Evolutionary conservation across 2,329 filamentous ascomycete species (phyloP), one percentile per base, ranked within the genome.

Genomic region (Fusarium sp.): DNA sequence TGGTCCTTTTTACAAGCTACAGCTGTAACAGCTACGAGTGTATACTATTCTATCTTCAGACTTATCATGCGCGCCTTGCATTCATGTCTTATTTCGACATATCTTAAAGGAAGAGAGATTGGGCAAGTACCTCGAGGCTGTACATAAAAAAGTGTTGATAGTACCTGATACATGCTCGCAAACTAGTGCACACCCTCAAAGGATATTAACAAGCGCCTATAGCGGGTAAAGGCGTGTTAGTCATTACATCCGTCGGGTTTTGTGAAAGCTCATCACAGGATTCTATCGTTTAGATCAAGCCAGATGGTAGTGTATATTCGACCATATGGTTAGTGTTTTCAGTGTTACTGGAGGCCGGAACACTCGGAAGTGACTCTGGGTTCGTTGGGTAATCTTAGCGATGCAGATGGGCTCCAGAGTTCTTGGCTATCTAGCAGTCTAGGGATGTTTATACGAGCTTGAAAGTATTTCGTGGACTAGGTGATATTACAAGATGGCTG

Each of bases 141-240:
- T 36, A n/a, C 17, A 17, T 10, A 36, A 36, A 19, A 17, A 36
- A 36, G n/a, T 36, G 34, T 10, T 36, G 34, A 36, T 36, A 26
- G 50, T 28, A 47, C 15, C 14, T 10, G n/a, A 28, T 47, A 26
- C 21, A 52, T 52, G 21, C 10, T 17, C 26, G 20, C 15, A n/a
- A 44, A 34, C 17, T 34, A 51, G 47, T 64, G 32, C 58, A 58
- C 51, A 63, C 58, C 58, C 45, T 63, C 58, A 38, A 28, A 42
- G 15, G 45, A 38, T 32, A 43, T 39, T 43, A 32, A 24, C 32
- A 58, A 44, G 43, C 20, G 53, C 39, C 44, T 58, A 42, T 46
- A 32, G 44, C 40, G 58, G 60, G 12, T 58, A 51, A 58, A 58
- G 3, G 15, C 23, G 12, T 4, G 24, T 38, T 46, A 39, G 15